These are phyloP conservation scores for Boechera retrofracta DNA, from an alignment of 345 rosid genomes.

Conservation along the genomic window DNA sequence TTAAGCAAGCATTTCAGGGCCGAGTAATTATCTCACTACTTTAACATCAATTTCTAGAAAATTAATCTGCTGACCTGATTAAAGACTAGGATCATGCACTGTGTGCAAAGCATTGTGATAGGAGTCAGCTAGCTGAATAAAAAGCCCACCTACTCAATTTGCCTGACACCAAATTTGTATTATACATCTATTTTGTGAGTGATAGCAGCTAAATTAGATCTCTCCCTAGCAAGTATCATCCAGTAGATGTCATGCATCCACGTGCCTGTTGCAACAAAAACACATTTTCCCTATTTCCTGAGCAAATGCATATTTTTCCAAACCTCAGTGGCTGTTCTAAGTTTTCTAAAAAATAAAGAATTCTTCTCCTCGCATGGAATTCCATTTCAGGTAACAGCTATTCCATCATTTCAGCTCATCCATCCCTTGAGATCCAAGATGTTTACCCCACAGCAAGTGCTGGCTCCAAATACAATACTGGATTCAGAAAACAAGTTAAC, in stretches of 20 bases:
- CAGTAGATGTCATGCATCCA: conserved; percentile 9
- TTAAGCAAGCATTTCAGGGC: conserved; percentile 24
- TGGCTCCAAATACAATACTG: conserved; percentile 51
- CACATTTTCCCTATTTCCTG: conserved; percentile 18
- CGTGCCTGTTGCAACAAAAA: not conserved
- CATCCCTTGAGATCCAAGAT: conserved; percentile 55
- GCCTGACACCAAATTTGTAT: conserved; percentile 13
- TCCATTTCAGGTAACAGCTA: conserved; percentile 66
- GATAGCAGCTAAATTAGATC: conserved; percentile 16
- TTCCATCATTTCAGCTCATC: conserved; percentile 58
- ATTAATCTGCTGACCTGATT: conserved; percentile 26
- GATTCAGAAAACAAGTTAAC: conserved; percentile 43
- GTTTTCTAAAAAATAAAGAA: not conserved
- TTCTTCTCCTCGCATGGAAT: conserved; percentile 34
- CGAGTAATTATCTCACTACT: conserved; percentile 18
- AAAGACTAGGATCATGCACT: conserved; percentile 35
- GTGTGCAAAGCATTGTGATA: conserved; percentile 27
- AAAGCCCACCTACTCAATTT: conserved; percentile 4
- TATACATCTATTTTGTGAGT: not conserved
- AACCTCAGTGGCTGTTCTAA: conserved; percentile 7
- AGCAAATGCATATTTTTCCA: conserved; percentile 17
- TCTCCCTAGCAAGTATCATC: conserved; percentile 18
- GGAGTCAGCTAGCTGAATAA: conserved; percentile 4
- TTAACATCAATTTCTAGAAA: conserved; percentile 21
- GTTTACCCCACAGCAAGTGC: conserved; percentile 48